Evolutionary conservation across 78 protist species (phyloP), one percentile per base, ranked within the genome.

Genomic region (Dictyostelium brefeldianum): DNA sequence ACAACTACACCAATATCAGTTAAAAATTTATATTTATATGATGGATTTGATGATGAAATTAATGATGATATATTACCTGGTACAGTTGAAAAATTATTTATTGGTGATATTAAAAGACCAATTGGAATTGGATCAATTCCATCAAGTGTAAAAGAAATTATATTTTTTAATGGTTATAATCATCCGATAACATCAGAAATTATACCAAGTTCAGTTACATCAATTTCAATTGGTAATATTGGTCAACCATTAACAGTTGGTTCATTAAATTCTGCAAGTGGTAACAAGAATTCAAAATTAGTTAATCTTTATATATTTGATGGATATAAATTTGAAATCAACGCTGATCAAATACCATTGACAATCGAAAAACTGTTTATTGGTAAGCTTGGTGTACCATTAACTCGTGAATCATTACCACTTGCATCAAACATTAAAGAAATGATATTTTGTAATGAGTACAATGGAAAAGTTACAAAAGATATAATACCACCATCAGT

Each of bases 1-100:
- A 8, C 10, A 4, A 12, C 56, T 12, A 51, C 15, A 51, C 56
- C 56, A 8, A 0, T 4, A 8, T 27, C 43, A 15, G 75, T 67
- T 27, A 67, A 25, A 41, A 67, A 67, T 67, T 67, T 67, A 67
- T 31, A 31, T 67, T 67, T 67, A 67, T 67, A 31, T 67, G 75
- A 31, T 31, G 75, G 75, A 1, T 67, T 67, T 31, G 36, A 67
- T 67, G 9, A 5, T 4, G 75, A 67, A 6, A 31, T 67, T 29
- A 12, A 41, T 67, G 18, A 25, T 29, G 75, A 41, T 29, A 27
- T 67, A 29, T 41, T 71, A 71, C 54, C 79, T 43, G 10, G 20
- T 43, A 43, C 56, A 20, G 54, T 71, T 41, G 79, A 71, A 43
- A 71, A 71, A 43, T 43, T 71, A 43, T 71, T 27, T 71, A 43